These are phyloP conservation scores for Microsporum audouinii DNA, from an alignment of 2,329 filamentous ascomycete species.

Conservation along the genomic window DNA sequence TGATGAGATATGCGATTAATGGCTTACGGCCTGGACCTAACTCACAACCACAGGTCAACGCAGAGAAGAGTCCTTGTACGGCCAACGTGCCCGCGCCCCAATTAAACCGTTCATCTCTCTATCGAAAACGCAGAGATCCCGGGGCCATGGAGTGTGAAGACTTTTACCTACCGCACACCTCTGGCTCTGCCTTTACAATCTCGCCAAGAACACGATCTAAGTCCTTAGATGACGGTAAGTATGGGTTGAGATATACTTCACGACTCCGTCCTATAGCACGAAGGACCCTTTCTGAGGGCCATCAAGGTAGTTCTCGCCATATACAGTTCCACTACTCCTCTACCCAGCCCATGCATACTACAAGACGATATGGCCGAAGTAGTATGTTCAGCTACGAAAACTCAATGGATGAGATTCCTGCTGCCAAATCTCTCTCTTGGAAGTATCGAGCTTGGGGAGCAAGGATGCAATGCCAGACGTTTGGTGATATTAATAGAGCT, in stretches of 20 bases:
- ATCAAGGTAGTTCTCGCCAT: background rate
- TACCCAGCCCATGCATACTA: background rate
- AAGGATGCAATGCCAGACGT: conserved; percentile 25
- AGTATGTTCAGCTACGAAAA: background rate
- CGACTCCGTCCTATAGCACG: background rate
- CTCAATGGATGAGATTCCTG: background rate
- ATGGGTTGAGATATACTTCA: background rate
- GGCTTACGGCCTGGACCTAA: conserved; percentile 17
- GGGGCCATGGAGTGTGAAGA: background rate
- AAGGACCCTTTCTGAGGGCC: background rate
- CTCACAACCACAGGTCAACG: conserved; percentile 18
- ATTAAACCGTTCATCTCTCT: background rate
- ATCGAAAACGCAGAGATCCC: background rate
- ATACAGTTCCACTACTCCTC: background rate
- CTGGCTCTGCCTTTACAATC: background rate
- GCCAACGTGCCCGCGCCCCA: background rate
- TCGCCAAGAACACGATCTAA: background rate
- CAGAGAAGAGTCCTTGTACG: background rate
- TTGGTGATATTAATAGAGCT: conserved; percentile 11
- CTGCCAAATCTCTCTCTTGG: conserved; percentile 11
- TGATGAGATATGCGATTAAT: conserved; percentile 20
- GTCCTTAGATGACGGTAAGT: background rate
- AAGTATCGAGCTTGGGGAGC: conserved; percentile 30
- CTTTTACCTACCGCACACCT: background rate
- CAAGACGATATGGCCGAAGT: background rate